Conservation (phyloP, 2,329 filamentous ascomycete genomes). For the Lecanosticta acicola region DNA sequence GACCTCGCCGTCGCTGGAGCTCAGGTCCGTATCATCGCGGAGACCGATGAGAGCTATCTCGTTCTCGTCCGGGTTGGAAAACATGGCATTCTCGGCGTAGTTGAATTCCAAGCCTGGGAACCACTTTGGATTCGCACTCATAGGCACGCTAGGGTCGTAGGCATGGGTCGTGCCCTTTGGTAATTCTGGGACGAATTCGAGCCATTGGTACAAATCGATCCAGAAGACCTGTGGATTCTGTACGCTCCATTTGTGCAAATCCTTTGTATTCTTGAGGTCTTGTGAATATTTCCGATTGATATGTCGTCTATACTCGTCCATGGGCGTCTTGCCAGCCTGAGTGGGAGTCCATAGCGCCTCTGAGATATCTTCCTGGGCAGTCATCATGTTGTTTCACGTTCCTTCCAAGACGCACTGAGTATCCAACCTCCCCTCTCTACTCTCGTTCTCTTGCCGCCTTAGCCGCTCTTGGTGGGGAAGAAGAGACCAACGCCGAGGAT, state of each 20-base stretch:
- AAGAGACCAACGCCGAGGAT: too few relatives aligned
- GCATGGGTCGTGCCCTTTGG: conserved; percentile 32
- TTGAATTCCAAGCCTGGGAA: conserved; percentile 37
- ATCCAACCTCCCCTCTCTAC: too few relatives aligned
- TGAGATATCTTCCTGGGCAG: conserved; percentile 1
- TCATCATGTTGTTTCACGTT: neutral
- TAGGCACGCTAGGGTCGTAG: conserved; percentile 35
- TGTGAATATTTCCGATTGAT: conserved; percentile 26
- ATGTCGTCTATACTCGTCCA: conserved; percentile 30
- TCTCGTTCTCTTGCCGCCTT: too few relatives aligned
- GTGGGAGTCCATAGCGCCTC: conserved; percentile 25
- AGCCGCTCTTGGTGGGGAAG: too few relatives aligned
- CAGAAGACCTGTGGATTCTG: conserved; percentile 40
- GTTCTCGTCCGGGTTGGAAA: conserved; percentile 32
- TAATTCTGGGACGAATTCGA: conserved; percentile 33
- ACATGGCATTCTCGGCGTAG: conserved; percentile 40
- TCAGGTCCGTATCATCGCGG: conserved; percentile 35
- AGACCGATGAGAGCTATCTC: conserved; percentile 38
- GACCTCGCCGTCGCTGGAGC: conserved; percentile 28
- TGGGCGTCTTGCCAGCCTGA: conserved; percentile 20
- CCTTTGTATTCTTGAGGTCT: conserved; percentile 28
- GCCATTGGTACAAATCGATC: conserved; percentile 39
- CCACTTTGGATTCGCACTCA: conserved; percentile 37
- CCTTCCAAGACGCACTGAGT: too few relatives aligned
- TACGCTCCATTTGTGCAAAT: conserved; percentile 39